Evolutionary conservation across 257 asterid species (phyloP), one percentile per base, ranked within the genome.

Genomic region (Mentha longifolia): DNA sequence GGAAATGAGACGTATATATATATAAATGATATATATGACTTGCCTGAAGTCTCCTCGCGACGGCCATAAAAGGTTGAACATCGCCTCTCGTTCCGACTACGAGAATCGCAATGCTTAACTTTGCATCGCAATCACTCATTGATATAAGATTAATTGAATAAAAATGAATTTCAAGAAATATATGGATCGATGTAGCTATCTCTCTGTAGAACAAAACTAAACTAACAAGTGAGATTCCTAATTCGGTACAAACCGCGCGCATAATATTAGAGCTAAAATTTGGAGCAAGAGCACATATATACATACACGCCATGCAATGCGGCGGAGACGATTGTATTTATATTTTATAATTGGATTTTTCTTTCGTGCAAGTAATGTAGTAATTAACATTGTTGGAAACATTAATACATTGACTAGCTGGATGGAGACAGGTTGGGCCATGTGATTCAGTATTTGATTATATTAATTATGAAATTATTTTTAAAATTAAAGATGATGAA

Each of bases 21-120:
- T n/a, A n/a, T n/a, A n/a, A n/a, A n/a, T n/a, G n/a, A n/a, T n/a
- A n/a, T n/a, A n/a, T n/a, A 33, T 6, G 37, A 5, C 68, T 64
- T 64, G 69, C 97, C 88, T 90, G 95, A 80, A 92, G 94, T 76
- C 88, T 87, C 72, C 69, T 88, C 49, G 96, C 92, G 33, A 92
- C 54, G 19, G 96, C 98, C 39, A 90, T 80, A 79, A 90, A 92
- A 43, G 98, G 98, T 67, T 92, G 98, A 76, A 90, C 97, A 74
- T 92, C 98, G 80, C 98, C 98, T 79, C 98, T 90, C 68, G 98
- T 92, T 72, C 98, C 98, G 72, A 83, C 98, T 10, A 90, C 91
- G 74, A 92, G 96, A 74, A 92, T 68, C 14, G 86, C 95, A 25
- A 92, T 88, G 73, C 82, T 85, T 77, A 88, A 56, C 76, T 90